phyloP scores from a whole-genome alignment of 768 basidiomycete genomes.

The Asterophora lycoperdoides region DNA sequence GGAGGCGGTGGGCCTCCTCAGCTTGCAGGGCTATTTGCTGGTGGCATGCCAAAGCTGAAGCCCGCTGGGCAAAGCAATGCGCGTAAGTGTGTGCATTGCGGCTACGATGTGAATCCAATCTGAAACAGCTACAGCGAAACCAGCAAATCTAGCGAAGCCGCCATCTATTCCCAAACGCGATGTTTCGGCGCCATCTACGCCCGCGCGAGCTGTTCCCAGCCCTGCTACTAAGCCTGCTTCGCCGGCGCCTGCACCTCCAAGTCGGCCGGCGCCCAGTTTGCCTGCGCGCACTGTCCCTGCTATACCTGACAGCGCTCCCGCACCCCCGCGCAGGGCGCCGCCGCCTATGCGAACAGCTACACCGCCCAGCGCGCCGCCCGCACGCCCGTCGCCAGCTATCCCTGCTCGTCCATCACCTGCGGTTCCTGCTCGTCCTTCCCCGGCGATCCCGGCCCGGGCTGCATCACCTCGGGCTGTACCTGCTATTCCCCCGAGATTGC shows the following conservation, averaged over 20 bases:
- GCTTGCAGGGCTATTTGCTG: conserved; percentile 81
- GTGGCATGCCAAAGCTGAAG: conserved; percentile 88
- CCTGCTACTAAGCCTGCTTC: conserved; percentile 23
- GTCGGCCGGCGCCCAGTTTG: conserved; percentile 29
- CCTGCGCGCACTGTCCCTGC: conserved; percentile 37
- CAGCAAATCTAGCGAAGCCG: conserved; percentile 59
- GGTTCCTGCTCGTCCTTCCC: conserved; percentile 9
- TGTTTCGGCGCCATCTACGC: conserved; percentile 11
- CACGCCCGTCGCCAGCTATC: conserved; percentile 7
- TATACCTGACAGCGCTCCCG: conserved; percentile 30
- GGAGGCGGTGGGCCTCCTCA: conserved; percentile 60
- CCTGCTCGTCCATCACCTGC: conserved; percentile 11
- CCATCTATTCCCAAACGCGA: conserved; percentile 58
- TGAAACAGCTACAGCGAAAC: conserved; percentile 43
- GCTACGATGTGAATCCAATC: conserved; percentile 7
- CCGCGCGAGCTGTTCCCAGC: background rate
- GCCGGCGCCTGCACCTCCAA: conserved; percentile 31
- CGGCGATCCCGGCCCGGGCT: conserved; percentile 35
- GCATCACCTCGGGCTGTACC: conserved; percentile 27
- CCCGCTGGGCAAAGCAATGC: conserved; percentile 61
- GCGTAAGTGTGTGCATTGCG: conserved; percentile 34
- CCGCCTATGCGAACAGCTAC: conserved; percentile 30
- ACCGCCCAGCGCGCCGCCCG: conserved; percentile 27
- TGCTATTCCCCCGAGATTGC: conserved; percentile 28
- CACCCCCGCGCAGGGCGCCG: conserved; percentile 39